These are phyloP conservation scores for Coemansia sp. DNA, from an alignment of 192 early-diverging fungal species.

Conservation along the genomic window DNA sequence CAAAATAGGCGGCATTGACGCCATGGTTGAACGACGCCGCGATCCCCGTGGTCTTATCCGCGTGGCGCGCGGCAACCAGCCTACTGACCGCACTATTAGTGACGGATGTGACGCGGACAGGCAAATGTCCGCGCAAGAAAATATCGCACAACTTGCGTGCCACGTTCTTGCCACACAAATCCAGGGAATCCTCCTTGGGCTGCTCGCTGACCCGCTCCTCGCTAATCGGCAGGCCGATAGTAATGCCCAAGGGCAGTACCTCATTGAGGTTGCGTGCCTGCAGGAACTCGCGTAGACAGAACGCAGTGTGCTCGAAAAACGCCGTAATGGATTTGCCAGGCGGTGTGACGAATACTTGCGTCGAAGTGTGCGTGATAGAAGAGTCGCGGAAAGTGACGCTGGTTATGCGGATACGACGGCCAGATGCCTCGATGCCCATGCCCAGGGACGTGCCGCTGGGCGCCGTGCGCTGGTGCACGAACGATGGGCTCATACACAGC, in stretches of 20 bases:
- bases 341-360: conserved; percentile 61
- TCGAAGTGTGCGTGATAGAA: conserved; percentile 59
- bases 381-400: conserved; percentile 63
- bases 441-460: conserved; percentile 78
- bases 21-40: conserved; percentile 91
- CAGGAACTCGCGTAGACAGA: conserved; percentile 77
- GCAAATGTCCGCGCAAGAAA: conserved; percentile 65
- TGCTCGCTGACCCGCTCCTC: conserved; percentile 39
- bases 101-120: conserved; percentile 80
- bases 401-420: conserved; percentile 90
- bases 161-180: conserved; percentile 74
- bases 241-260: conserved; percentile 68
- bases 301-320: conserved; percentile 82
- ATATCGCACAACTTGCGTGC: conserved; percentile 74
- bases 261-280: conserved; percentile 19
- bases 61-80: conserved; percentile 79
- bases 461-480: conserved; percentile 61
- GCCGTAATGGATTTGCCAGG: conserved; percentile 18
- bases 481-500: conserved; percentile 60
- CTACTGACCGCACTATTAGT: conserved; percentile 95
- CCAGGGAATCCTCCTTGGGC: conserved; percentile 55
- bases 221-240: conserved; percentile 87
- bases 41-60: conserved; percentile 67
- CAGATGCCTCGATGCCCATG: conserved; percentile 77
- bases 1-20: conserved; percentile 90